Percentiles rank a stretch among this genome's conserved stretches.
These are phyloP conservation scores for Talaromyces atroroseus DNA, from an alignment of 2,329 filamentous ascomycete genomes.

Conservation along the genomic window DNA sequence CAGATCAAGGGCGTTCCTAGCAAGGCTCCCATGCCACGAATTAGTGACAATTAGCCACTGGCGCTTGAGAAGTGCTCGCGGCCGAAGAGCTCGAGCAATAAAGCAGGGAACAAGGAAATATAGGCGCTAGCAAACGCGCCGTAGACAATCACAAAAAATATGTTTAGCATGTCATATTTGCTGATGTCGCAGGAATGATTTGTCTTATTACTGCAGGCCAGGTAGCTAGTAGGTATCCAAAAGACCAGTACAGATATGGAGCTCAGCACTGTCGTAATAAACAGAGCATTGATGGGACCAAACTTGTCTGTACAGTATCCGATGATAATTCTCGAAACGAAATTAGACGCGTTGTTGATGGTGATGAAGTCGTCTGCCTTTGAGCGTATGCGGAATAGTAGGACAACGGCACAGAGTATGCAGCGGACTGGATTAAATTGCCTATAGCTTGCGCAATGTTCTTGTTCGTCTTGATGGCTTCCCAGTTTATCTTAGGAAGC, in stretches of 20 bases:
- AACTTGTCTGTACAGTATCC: slow-evolving; percentile 33
- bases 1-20: slow-evolving; percentile 33
- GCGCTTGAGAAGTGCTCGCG: slow-evolving; percentile 33
- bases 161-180: background rate
- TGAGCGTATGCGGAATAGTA: slow-evolving; percentile 36
- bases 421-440: slow-evolving; percentile 33
- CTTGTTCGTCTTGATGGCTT: slow-evolving; percentile 27
- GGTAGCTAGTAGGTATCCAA: slow-evolving; percentile 18
- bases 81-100: slow-evolving; percentile 35
- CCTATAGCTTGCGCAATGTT: slow-evolving; percentile 33
- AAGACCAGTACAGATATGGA: slow-evolving; percentile 23
- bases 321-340: slow-evolving; percentile 33
- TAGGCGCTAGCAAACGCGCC: slow-evolving; percentile 37
- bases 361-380: slow-evolving; percentile 35
- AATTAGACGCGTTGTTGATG: slow-evolving; percentile 37
- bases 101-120: slow-evolving; percentile 35
- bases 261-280: slow-evolving; percentile 26
- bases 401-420: slow-evolving; percentile 35
- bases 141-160: slow-evolving; percentile 20
- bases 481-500: slow-evolving; percentile 32
- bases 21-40: slow-evolving; percentile 33
- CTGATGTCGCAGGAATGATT: background rate
- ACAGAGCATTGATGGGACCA: slow-evolving; percentile 35
- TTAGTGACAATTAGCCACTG: slow-evolving; percentile 35
- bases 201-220: background rate